Conservation (phyloP, 768 basidiomycete genomes). For the Dentipellis fragilis region DNA sequence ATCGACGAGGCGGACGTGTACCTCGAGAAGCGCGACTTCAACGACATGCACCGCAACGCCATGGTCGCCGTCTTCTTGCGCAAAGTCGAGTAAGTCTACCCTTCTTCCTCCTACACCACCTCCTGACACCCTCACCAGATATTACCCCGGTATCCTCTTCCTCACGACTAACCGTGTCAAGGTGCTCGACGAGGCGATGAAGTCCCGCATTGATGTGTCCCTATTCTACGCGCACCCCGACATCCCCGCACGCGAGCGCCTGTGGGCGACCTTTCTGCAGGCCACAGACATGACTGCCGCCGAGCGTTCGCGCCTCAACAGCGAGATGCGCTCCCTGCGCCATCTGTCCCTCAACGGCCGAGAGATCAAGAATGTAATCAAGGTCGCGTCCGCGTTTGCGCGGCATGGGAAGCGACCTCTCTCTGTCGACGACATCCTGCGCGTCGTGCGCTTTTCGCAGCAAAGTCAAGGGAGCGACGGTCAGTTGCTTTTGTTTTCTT, state of each 20-base stretch:
- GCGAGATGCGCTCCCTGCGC: conserved; percentile 7
- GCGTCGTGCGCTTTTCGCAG: not conserved
- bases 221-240: conserved; percentile 12
- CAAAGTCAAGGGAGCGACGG: too few species aligned
- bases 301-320: not conserved
- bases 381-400: conserved; percentile 15
- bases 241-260: conserved; percentile 4
- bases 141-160: conserved; percentile 26
- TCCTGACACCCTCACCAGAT: too few species aligned
- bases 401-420: not conserved
- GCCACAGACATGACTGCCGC: conserved; percentile 4
- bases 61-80: conserved; percentile 16
- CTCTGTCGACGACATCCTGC: not conserved
- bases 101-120: too few species aligned
- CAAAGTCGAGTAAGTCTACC: conserved; percentile 6
- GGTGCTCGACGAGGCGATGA: conserved; percentile 24
- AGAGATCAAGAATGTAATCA: conserved; percentile 18
- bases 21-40: conserved; percentile 13
- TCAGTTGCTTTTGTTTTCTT: too few species aligned
- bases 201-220: conserved; percentile 16
- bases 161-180: conserved; percentile 25
- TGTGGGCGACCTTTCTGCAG: conserved; percentile 16
- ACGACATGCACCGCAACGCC: conserved; percentile 14
- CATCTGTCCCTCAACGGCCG: conserved; percentile 12
- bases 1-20: conserved; percentile 20